These are phyloP conservation scores for Bullera alba DNA, from an alignment of 768 basidiomycete species.

Conservation along the genomic window DNA sequence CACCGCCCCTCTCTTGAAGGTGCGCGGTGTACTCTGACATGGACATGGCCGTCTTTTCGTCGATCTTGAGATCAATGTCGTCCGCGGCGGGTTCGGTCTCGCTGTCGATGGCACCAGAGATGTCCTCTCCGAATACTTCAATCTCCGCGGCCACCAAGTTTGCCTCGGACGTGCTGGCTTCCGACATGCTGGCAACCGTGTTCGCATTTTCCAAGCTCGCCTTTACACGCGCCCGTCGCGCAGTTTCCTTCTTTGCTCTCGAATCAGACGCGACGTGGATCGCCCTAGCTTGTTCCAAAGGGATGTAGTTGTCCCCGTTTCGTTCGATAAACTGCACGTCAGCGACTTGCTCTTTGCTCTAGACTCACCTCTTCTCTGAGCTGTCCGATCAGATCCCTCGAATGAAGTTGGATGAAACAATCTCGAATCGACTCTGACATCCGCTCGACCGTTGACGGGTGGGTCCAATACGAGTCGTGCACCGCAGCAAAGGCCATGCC, in stretches of 20 bases:
- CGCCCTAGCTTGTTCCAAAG: slow-evolving; percentile 19
- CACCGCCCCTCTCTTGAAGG: background rate
- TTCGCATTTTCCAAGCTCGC: background rate
- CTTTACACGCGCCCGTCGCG: slow-evolving; percentile 6
- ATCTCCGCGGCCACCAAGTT: background rate
- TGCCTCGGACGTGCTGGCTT: background rate
- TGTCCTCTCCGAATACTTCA: background rate
- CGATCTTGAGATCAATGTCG: background rate
- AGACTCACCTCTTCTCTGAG: slow-evolving; percentile 65
- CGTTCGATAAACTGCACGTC: slow-evolving; percentile 61
- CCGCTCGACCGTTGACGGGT: slow-evolving; percentile 72
- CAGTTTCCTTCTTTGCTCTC: slow-evolving; percentile 28
- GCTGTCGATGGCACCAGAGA: too few species aligned
- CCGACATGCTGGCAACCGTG: background rate
- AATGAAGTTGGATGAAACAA: slow-evolving; percentile 87
- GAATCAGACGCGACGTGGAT: slow-evolving; percentile 19
- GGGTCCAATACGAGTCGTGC: slow-evolving; percentile 99
- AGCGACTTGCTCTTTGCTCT: background rate
- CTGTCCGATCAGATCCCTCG: slow-evolving; percentile 69
- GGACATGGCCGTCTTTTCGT: slow-evolving; percentile 4
- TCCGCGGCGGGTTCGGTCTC: background rate
- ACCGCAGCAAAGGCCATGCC: slow-evolving; percentile 85
- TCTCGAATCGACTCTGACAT: slow-evolving; percentile 88
- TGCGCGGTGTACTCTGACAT: background rate
- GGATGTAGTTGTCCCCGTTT: slow-evolving; percentile 56